Evolutionary conservation across 768 basidiomycete genomes (phyloP), one percentile per base, ranked within the genome.

Genomic region (Austroboletus eburneus): DNA sequence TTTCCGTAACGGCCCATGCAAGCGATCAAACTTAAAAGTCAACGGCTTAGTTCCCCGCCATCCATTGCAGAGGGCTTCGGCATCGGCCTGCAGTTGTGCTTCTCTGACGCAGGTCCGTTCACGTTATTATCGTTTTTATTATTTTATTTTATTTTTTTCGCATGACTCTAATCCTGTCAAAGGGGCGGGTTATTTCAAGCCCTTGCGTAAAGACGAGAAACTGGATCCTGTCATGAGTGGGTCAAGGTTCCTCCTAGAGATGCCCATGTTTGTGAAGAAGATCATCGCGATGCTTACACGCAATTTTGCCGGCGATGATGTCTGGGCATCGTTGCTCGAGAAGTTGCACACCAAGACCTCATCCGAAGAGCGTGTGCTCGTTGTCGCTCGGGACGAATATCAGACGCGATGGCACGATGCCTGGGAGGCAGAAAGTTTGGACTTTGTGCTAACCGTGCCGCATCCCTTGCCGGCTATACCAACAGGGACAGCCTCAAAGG

Each of bases 11-110:
- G n/a, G 50, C 16, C 20, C 12, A 17, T 40, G 9, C 20, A 13
- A 25, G 13, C 9, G 3, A 16, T 27, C 20, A 17, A 34, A 3
- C 27, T 38, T 21, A 43, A 25, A 17, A 30, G 10, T 10, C 25
- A 5, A 29, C 3, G 2, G 40, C n/a, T 35, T 33, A 74, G 73
- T 43, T 54, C 50, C 9, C 68, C 80, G 22, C 80, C 81, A n/a
- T 61, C 71, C 41, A 68, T 80, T 21, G 52, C 64, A n/a, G 69
- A 73, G 37, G 75, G 79, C n/a, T 59, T 79, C 18, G 66, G 69
- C 42, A 69, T 78, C 24, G 79, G 76, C 9, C 73, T 80, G 51
- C 75, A 81, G 49, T 59, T 82, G 17, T 60, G 75, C 25, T 80
- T 83, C 58, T 69, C 76, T 4, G 81, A 83, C 40, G 78, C 76